A percentile compares a stretch with the other conserved stretches of the same genome.
Conservation (phyloP, 2,329 filamentous ascomycete species). For the Pseudocercospora eumusae region DNA sequence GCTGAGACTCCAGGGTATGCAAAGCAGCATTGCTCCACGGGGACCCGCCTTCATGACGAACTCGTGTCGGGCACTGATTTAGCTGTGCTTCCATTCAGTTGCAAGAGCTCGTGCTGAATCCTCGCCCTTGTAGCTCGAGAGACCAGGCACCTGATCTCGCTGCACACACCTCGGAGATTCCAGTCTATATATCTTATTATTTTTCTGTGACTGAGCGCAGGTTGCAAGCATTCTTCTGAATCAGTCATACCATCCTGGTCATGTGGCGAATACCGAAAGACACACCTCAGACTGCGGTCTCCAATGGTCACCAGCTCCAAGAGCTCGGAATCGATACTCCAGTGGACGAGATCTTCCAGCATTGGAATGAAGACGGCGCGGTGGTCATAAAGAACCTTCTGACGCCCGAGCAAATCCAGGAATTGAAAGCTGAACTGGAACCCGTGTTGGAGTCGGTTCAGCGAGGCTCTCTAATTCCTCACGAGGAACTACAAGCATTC, state of each 20-base stretch:
- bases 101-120: too few species aligned
- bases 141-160: too few species aligned
- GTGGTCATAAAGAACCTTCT: slow-evolving; percentile 12
- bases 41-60: too few species aligned
- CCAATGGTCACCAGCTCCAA: neutral
- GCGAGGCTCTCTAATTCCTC: neutral
- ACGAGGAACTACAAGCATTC: neutral
- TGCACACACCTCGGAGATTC: too few species aligned
- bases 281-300: neutral
- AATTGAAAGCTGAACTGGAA: slow-evolving; percentile 1
- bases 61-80: too few species aligned
- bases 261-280: neutral
- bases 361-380: neutral
- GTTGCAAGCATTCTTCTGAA: neutral
- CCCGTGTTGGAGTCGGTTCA: neutral
- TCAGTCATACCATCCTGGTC: neutral
- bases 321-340: neutral
- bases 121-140: too few species aligned
- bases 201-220: too few species aligned
- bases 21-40: too few species aligned
- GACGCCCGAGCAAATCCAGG: neutral
- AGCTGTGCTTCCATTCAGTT: too few species aligned
- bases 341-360: neutral
- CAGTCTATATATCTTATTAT: too few species aligned
- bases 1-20: too few species aligned